Percentiles rank a stretch among this genome's conserved stretches.
Evolutionary conservation across 495 filamentous ascomycete species (phyloP).

Genomic region (Annulohypoxylon moriforme): DNA sequence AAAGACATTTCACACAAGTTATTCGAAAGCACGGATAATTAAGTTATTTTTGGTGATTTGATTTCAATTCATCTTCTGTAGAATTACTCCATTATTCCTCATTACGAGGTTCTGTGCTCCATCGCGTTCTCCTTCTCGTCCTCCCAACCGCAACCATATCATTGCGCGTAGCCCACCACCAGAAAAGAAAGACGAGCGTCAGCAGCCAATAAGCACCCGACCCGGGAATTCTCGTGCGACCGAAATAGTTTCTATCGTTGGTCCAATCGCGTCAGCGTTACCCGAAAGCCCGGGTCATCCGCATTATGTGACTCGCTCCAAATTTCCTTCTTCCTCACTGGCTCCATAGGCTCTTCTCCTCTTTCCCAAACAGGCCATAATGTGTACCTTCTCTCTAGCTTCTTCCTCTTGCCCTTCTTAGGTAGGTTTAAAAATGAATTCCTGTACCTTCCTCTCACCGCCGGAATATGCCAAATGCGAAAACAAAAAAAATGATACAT

Average conservation of each 20-base stretch:
- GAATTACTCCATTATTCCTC: constrained; percentile 2
- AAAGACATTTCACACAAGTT: background rate
- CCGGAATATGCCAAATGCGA: constrained; percentile 1
- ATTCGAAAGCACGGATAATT: background rate
- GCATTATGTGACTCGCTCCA: background rate
- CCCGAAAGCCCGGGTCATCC: constrained; percentile 35
- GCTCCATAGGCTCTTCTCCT: background rate
- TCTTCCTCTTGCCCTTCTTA: background rate
- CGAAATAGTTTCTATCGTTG: background rate
- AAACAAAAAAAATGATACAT: background rate
- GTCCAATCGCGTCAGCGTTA: constrained; percentile 28
- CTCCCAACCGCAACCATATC: constrained; percentile 8
- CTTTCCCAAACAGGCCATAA: background rate
- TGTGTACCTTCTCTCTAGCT: background rate
- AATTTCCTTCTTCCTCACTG: constrained; percentile 4
- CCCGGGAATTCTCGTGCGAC: constrained; percentile 29
- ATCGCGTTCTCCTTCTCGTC: background rate
- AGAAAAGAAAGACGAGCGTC: background rate
- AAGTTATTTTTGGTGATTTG: constrained; percentile 5
- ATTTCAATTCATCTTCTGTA: background rate
- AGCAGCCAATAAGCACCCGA: constrained; percentile 28
- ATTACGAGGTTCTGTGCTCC: constrained; percentile 11
- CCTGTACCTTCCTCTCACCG: background rate
- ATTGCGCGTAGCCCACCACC: background rate
- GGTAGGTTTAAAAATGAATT: background rate